A percentile compares a stretch with the other conserved stretches of the same genome.
phyloP scores from a whole-genome alignment of 2,329 filamentous ascomycete species.

The Rutstroemia sp. region DNA sequence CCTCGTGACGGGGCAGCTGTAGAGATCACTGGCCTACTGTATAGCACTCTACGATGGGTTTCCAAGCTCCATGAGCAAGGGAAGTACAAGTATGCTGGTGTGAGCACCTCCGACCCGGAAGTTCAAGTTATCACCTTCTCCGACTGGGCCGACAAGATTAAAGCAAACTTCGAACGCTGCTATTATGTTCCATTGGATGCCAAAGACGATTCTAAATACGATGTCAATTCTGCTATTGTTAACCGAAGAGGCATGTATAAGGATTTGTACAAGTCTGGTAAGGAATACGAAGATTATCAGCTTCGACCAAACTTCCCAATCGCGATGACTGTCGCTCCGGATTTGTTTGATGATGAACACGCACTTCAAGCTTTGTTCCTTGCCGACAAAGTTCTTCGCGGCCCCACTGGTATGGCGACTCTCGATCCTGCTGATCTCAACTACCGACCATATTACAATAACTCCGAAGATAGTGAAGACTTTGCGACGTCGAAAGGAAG shows the following conservation, averaged over 20 bases:
- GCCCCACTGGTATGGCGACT: slow-evolving; percentile 91
- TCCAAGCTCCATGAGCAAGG: slow-evolving; percentile 58
- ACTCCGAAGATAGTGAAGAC: slow-evolving; percentile 85
- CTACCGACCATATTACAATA: slow-evolving; percentile 91
- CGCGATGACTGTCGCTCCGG: slow-evolving; percentile 88
- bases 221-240: slow-evolving; percentile 70
- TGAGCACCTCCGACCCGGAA: slow-evolving; percentile 52
- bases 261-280: slow-evolving; percentile 87
- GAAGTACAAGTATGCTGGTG: slow-evolving; percentile 65
- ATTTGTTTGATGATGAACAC: slow-evolving; percentile 72
- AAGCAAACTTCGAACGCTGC: slow-evolving; percentile 81
- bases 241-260: slow-evolving; percentile 97
- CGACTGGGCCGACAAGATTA: slow-evolving; percentile 75
- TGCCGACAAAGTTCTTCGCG: slow-evolving; percentile 72
- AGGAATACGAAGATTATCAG: slow-evolving; percentile 97
- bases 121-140: slow-evolving; percentile 56
- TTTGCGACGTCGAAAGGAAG: slow-evolving; percentile 89
- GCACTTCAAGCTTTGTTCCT: slow-evolving; percentile 74
- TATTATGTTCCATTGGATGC: slow-evolving; percentile 74
- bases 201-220: slow-evolving; percentile 67
- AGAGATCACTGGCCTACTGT: slow-evolving; percentile 89
- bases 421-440: slow-evolving; percentile 88
- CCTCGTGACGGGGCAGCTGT: slow-evolving; percentile 91
- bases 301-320: slow-evolving; percentile 91
- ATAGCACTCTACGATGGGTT: slow-evolving; percentile 83